Evolutionary conservation across 148 eudicot genomes (phyloP).

Genomic region (Rhododendron kiyosumense): DNA sequence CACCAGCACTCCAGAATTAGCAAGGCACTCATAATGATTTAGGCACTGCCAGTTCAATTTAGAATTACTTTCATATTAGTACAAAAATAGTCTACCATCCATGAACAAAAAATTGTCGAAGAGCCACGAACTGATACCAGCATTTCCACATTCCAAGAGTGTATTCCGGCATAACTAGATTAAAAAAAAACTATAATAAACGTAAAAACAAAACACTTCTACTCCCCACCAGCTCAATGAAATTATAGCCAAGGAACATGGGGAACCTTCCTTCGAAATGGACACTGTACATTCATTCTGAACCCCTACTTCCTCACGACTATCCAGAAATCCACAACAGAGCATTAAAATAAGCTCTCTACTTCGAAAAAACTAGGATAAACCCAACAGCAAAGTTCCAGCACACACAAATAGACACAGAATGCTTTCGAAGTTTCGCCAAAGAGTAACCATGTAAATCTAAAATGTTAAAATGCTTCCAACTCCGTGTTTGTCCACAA

Average conservation of each 20-base stretch:
- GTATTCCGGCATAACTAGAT: neutral
- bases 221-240: constrained; percentile 16
- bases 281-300: constrained; percentile 19
- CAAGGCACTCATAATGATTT: neutral
- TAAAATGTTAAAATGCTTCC: neutral
- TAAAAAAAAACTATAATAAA: neutral
- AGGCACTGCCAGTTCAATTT: neutral
- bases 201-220: neutral
- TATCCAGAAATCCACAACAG: constrained; percentile 16
- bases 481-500: neutral
- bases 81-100: neutral
- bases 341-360: constrained; percentile 34
- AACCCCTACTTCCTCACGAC: constrained; percentile 16
- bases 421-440: neutral
- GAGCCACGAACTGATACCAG: neutral
- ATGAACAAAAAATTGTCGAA: neutral
- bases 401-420: neutral
- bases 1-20: neutral
- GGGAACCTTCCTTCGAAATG: neutral
- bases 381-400: neutral
- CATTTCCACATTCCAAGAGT: neutral
- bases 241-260: constrained; percentile 14
- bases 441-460: constrained; percentile 3
- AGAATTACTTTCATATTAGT: neutral
- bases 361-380: neutral